Evolutionary conservation across 192 early-diverging fungal genomes (phyloP).

Genomic region (Umbelopsis ramanniana): DNA sequence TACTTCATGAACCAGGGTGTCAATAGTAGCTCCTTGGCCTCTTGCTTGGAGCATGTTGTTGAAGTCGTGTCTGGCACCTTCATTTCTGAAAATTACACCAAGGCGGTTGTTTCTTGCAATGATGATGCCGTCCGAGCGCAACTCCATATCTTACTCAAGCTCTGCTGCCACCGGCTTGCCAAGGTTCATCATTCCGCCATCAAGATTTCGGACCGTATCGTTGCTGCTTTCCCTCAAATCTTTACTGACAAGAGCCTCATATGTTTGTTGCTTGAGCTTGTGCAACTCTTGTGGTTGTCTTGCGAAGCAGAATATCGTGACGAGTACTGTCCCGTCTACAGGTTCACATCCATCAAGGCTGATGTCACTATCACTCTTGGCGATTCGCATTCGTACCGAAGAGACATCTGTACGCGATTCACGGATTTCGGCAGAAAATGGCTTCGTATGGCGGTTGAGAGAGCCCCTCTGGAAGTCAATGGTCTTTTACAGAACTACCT

Average conservation of each 20-base stretch:
- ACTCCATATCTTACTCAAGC: constrained; percentile 66
- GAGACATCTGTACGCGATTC: constrained; percentile 63
- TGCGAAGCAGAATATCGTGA: constrained; percentile 79
- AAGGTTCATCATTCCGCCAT: constrained; percentile 70
- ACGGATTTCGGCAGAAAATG: constrained; percentile 68
- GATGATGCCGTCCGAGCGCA: constrained; percentile 57
- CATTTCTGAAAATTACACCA: constrained; percentile 52
- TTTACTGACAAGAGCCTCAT: constrained; percentile 77
- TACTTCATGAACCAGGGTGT: constrained; percentile 91
- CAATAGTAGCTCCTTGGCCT: constrained; percentile 72
- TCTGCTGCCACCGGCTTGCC: constrained; percentile 68
- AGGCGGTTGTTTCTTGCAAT: constrained; percentile 54
- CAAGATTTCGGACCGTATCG: constrained; percentile 64
- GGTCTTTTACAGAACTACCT: constrained; percentile 72
- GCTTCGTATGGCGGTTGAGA: constrained; percentile 62
- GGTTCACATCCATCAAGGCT: constrained; percentile 65
- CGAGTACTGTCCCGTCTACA: constrained; percentile 77
- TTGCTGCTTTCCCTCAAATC: constrained; percentile 71
- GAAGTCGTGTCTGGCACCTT: constrained; percentile 58
- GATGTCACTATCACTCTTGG: constrained; percentile 70
- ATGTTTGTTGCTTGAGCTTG: constrained; percentile 79
- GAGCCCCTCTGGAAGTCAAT: constrained; percentile 73
- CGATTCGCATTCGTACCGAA: constrained; percentile 75
- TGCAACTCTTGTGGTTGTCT: constrained; percentile 79
- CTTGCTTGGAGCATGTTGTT: constrained; percentile 78